A percentile compares a stretch with the other conserved stretches of the same genome.
Evolutionary conservation across 1,284 basidiomycete species (phyloP).

Genomic region (Sanghuangporus weigelae): DNA sequence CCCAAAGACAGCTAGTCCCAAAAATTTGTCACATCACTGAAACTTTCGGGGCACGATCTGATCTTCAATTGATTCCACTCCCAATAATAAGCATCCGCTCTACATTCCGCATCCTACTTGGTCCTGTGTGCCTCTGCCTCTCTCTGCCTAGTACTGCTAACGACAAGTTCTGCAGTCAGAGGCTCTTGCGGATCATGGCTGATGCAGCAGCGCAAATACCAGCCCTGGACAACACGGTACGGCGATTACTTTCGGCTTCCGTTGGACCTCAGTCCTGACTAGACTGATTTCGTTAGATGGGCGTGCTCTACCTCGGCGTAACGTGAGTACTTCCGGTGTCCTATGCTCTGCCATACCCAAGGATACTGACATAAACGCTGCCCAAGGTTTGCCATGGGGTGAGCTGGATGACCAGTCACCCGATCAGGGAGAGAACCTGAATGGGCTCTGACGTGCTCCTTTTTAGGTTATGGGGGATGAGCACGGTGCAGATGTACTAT

Average conservation of each 20-base stretch:
- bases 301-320: conserved; percentile 14
- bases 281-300: conserved; percentile 2
- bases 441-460: background rate
- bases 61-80: too few relatives aligned
- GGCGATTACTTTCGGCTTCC: background rate
- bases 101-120: too few relatives aligned
- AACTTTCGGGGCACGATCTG: too few relatives aligned
- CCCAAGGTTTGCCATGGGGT: conserved; percentile 12
- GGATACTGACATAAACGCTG: background rate
- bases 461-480: conserved; percentile 5
- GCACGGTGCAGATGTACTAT: conserved; percentile 11
- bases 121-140: too few relatives aligned
- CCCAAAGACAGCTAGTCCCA: too few relatives aligned
- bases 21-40: too few relatives aligned
- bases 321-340: conserved; percentile 5
- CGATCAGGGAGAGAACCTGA: background rate
- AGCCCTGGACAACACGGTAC: conserved; percentile 15
- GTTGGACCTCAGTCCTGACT: background rate
- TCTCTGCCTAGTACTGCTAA: too few relatives aligned
- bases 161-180: too few relatives aligned
- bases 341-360: background rate
- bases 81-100: too few relatives aligned
- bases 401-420: background rate
- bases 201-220: conserved; percentile 1
- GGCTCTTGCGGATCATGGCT: background rate